phyloP scores from a whole-genome alignment of 768 basidiomycete species.

The Rhodotorula taiwanensis region DNA sequence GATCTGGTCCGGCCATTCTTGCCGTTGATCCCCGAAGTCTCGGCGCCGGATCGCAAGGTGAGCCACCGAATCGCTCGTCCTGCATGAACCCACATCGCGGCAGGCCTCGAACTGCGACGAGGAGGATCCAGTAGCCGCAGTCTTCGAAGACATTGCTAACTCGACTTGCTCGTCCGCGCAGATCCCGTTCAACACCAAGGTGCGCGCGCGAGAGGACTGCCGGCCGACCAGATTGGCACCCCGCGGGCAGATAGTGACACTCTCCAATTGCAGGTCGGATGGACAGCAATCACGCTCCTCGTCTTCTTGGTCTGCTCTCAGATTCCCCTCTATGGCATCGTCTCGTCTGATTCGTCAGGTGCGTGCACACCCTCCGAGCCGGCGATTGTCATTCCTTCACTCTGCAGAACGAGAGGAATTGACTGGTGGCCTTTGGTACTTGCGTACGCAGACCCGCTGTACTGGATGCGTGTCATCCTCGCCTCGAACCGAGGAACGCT shows the following conservation, averaged over 20 bases:
- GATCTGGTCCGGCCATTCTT: conserved; percentile 61
- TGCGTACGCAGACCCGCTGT: conserved; percentile 74
- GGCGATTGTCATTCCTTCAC: background rate
- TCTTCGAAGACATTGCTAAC: no score
- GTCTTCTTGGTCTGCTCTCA: conserved; percentile 99
- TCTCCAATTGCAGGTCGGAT: conserved; percentile 56
- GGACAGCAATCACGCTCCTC: conserved; percentile 97
- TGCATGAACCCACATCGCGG: no score
- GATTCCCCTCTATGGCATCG: conserved; percentile 98
- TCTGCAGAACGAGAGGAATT: background rate
- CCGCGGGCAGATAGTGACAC: no score
- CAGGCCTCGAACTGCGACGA: no score
- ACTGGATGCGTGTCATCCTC: conserved; percentile 99
- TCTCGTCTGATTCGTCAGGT: conserved; percentile 90
- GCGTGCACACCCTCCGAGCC: background rate
- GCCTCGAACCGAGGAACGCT: conserved; percentile 97
- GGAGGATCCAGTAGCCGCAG: no score
- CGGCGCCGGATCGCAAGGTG: conserved; percentile 95
- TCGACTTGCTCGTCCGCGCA: no score
- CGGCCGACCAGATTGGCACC: no score
- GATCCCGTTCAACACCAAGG: conserved; percentile 98
- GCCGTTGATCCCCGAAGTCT: conserved; percentile 92
- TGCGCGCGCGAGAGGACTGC: conserved; percentile 45
- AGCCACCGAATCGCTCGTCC: no score
- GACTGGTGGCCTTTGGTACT: background rate